Conservation (phyloP, 306 rosid genomes). For the Urtica urens region DNA sequence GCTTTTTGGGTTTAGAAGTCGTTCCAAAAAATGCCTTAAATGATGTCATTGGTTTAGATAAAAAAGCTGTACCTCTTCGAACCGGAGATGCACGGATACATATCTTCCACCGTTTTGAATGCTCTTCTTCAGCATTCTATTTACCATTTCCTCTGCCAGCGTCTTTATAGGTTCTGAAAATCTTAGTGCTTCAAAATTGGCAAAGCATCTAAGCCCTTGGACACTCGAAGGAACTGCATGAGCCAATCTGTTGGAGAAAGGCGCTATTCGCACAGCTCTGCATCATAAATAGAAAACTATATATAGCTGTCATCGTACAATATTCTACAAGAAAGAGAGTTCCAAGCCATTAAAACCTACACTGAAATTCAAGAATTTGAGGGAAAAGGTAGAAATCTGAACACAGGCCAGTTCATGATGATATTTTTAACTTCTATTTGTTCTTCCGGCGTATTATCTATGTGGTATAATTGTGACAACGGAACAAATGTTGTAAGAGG, state of each 20-base stretch:
- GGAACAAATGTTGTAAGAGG: no score
- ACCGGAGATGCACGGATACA: slow-evolving; percentile 92
- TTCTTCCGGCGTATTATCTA: no score
- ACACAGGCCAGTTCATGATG: neutral
- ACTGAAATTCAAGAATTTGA: neutral
- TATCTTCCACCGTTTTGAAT: slow-evolving; percentile 75
- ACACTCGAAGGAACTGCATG: slow-evolving; percentile 63
- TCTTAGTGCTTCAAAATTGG: slow-evolving; percentile 79
- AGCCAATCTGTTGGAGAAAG: slow-evolving; percentile 94
- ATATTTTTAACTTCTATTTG: neutral
- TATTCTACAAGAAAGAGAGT: neutral
- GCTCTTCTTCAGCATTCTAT: slow-evolving; percentile 69
- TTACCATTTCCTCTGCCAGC: slow-evolving; percentile 83
- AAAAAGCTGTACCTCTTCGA: slow-evolving; percentile 69
- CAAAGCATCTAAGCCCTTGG: slow-evolving; percentile 72
- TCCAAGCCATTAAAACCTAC: neutral
- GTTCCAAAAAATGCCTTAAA: slow-evolving; percentile 10
- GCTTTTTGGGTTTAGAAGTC: no score
- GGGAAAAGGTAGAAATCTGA: neutral
- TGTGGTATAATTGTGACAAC: no score
- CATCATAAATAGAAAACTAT: slow-evolving; percentile 28
- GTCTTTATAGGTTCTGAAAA: slow-evolving; percentile 70
- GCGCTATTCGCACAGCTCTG: slow-evolving; percentile 95
- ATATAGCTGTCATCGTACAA: slow-evolving; percentile 26
- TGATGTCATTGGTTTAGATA: neutral